phyloP scores from a whole-genome alignment of 1,139 yeast species.

The Oligophagozyma castellii region DNA sequence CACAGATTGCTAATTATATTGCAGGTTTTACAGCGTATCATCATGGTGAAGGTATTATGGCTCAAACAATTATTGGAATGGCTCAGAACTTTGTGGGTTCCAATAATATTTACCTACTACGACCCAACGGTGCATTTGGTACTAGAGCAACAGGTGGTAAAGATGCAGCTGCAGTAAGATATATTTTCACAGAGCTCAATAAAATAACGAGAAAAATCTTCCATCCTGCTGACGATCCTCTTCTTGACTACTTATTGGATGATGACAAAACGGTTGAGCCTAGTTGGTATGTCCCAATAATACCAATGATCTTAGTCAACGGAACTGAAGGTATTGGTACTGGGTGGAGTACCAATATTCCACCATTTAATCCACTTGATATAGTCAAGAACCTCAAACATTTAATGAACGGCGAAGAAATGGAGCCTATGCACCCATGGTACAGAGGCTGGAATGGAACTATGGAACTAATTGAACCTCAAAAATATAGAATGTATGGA shows the following conservation, averaged over 20 bases:
- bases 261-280: conserved; percentile 95
- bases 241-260: conserved; percentile 72
- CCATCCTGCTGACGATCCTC: conserved; percentile 67
- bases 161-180: conserved; percentile 97
- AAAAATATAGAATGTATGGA: conserved; percentile 66
- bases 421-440: conserved; percentile 82
- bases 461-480: conserved; percentile 49
- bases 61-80: conserved; percentile 80
- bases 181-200: conserved; percentile 77
- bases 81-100: conserved; percentile 95
- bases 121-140: conserved; percentile 96
- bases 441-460: conserved; percentile 90
- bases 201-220: conserved; percentile 66
- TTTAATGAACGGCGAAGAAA: conserved; percentile 60
- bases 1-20: conserved; percentile 82
- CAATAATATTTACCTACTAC: conserved; percentile 69
- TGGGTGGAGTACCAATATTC: conserved; percentile 95
- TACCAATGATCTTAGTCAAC: conserved; percentile 87
- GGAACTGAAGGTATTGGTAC: conserved; percentile 99
- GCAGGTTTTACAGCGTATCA: conserved; percentile 88
- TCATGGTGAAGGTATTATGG: conserved; percentile 84
- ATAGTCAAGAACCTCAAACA: conserved; percentile 59
- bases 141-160: conserved; percentile 96
- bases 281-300: conserved; percentile 82
- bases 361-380: conserved; percentile 79